Base-by-base conservation (phyloP, 768 basidiomycete genomes). In the Lyophyllum semitale region DNA sequence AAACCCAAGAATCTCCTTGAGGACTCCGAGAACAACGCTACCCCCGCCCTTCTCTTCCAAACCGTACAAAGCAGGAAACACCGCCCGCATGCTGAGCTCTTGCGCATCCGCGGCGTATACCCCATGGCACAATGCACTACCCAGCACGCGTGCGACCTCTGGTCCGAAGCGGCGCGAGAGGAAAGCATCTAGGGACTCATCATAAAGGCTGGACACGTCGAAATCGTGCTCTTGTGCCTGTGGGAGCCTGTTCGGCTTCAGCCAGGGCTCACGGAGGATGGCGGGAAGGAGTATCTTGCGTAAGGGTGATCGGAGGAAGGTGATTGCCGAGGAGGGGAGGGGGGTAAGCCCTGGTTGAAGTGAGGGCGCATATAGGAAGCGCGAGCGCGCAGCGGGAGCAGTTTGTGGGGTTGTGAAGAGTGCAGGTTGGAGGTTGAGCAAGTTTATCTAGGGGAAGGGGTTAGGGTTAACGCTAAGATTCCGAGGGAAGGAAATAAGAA, bases 81-180 rank as follows among this genome's bases (percentile, higher is more conserved):
- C 83, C 2, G 93, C 80, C 3, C 87, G 82, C 3, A 93, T 76
- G 55, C 91, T 92, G 17, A 98, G 71, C 37, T 74, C 63, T 2
- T 89, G 74, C 2, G 94, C 83, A 63, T 96, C 93, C 0, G 93
- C 84, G 1, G 93, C 94, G 66, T 98, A 98, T 52, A 98, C 90
- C 0, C 96, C 96, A 64, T 97, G 95, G 0, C 94, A 84, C 54
- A 97, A 74, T 0, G 95, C 88, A 80, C 92, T 66, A 38, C 89
- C 85, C 52, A 98, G 79, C 3, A 81, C 79, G 15, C 84, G 80
- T 1, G 95, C 93, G 61, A 95, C 82, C 2, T 77, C 69, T 6
- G 77, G 67, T 0, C 93, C 91, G 53, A 97, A 89, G 22, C 92
- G 77, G 12, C 91, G 79, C 0, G 81, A 67, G 52, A 98, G 66